A percentile compares a stretch with the other conserved stretches of the same genome.
phyloP scores from a whole-genome alignment of 2,329 filamentous ascomycete genomes.

The Sarocladium brachiariae region DNA sequence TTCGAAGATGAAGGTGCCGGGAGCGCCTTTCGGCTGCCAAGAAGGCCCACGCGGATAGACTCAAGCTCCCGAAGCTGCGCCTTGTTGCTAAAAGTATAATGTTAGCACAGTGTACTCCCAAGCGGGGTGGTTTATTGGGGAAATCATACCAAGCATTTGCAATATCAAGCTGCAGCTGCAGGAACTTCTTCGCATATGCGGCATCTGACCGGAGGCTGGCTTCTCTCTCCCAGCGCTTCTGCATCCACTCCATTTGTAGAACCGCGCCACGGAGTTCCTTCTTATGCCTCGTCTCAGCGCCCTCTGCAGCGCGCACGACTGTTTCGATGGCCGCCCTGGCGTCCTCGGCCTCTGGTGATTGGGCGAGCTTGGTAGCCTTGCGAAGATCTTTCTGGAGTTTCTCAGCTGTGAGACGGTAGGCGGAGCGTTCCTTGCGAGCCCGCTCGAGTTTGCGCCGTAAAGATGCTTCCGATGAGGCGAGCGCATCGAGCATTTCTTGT shows the following conservation, averaged over 20 bases:
- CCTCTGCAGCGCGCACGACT: constrained; percentile 50
- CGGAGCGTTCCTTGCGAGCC: constrained; percentile 57
- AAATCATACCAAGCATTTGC: constrained; percentile 80
- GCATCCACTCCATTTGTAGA: constrained; percentile 87
- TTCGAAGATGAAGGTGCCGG: constrained; percentile 17
- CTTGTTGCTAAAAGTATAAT: constrained; percentile 66
- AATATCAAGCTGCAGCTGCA: constrained; percentile 72
- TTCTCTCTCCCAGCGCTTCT: constrained; percentile 74
- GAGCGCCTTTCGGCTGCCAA: constrained; percentile 29
- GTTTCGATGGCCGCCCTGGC: constrained; percentile 49
- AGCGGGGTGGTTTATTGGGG: constrained; percentile 8
- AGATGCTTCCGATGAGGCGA: constrained; percentile 49
- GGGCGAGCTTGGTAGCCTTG: constrained; percentile 23
- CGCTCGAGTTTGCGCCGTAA: constrained; percentile 63
- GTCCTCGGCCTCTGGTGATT: constrained; percentile 21
- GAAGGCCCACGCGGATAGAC: constrained; percentile 56
- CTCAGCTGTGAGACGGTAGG: constrained; percentile 46
- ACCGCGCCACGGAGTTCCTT: constrained; percentile 75
- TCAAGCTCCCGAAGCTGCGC: constrained; percentile 81
- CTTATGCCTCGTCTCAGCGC: constrained; percentile 61
- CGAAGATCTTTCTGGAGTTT: constrained; percentile 47
- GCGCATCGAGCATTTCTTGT: constrained; percentile 55
- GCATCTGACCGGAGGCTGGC: constrained; percentile 72
- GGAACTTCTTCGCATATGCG: constrained; percentile 79
- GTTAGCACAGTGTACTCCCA: constrained; percentile 15